Conservation (phyloP, 148 eudicot genomes). For the Rhododendron ovatum region DNA sequence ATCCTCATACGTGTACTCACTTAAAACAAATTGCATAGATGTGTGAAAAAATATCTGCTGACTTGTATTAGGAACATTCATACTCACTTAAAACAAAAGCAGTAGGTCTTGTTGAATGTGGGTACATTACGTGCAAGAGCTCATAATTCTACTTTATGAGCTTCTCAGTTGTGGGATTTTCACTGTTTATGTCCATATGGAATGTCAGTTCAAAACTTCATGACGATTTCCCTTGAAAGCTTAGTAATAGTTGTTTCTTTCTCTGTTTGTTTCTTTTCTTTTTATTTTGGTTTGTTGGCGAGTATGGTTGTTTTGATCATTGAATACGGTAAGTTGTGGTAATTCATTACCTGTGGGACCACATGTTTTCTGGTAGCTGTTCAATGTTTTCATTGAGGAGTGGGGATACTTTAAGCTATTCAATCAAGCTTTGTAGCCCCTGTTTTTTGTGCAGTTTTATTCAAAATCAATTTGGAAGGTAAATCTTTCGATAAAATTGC, state of each 20-base stretch:
- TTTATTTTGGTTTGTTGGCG: background rate
- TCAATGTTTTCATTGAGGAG: too few relatives aligned
- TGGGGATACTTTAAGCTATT: background rate
- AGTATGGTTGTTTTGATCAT: background rate
- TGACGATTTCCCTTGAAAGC: background rate
- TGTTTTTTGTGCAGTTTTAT: background rate
- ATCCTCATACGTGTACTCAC: background rate
- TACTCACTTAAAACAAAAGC: background rate
- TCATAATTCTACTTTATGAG: background rate
- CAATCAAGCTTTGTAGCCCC: background rate
- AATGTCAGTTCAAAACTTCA: background rate
- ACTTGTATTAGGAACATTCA: background rate
- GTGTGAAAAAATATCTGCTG: background rate
- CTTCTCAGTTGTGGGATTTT: background rate
- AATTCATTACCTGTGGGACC: background rate
- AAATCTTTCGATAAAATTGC: background rate
- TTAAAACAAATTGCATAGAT: background rate
- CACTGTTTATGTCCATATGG: background rate
- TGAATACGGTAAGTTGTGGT: background rate
- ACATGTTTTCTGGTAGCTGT: background rate
- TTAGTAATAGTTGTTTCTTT: background rate
- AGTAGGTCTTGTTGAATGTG: background rate
- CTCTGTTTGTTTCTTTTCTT: background rate
- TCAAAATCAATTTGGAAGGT: background rate
- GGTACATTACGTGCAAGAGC: background rate